A percentile compares a stretch with the other conserved stretches of the same genome.
These are phyloP conservation scores for Simplicillium sp. DNA, from an alignment of 2,329 filamentous ascomycete species.

Conservation along the genomic window DNA sequence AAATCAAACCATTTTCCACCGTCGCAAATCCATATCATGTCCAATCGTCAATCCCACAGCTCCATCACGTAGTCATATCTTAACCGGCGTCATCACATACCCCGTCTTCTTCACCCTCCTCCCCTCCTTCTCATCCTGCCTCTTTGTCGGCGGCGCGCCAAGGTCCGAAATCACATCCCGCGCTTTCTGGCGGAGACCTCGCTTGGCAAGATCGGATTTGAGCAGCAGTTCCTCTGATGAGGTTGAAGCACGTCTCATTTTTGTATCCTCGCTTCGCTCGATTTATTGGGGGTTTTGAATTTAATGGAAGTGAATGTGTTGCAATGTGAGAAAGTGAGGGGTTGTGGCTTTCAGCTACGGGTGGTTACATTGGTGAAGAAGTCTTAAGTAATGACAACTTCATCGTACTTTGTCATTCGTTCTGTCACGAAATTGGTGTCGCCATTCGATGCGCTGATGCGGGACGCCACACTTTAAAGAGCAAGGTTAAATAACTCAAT, in stretches of 20 bases:
- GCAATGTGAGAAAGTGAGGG: too few species aligned
- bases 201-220: constrained; percentile 4
- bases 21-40: neutral
- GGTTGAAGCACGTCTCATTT: too few species aligned
- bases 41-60: neutral
- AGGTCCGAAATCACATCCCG: constrained; percentile 22
- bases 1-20: too few species aligned
- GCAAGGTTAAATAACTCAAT: too few species aligned
- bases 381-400: too few species aligned
- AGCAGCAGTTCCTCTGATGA: neutral
- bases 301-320: too few species aligned
- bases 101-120: constrained; percentile 17
- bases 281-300: too few species aligned
- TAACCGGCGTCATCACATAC: constrained; percentile 9
- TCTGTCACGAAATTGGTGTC: too few species aligned
- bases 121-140: constrained; percentile 21
- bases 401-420: too few species aligned
- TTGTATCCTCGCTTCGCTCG: too few species aligned
- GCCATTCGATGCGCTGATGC: too few species aligned
- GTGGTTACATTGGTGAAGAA: neutral
- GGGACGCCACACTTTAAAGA: too few species aligned
- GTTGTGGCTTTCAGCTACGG: constrained; percentile 2
- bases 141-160: constrained; percentile 19
- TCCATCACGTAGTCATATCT: neutral
- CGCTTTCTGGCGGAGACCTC: constrained; percentile 20